Base-by-base conservation (phyloP, 2,329 filamentous ascomycete species). In the Dactylonectria estremocensis region DNA sequence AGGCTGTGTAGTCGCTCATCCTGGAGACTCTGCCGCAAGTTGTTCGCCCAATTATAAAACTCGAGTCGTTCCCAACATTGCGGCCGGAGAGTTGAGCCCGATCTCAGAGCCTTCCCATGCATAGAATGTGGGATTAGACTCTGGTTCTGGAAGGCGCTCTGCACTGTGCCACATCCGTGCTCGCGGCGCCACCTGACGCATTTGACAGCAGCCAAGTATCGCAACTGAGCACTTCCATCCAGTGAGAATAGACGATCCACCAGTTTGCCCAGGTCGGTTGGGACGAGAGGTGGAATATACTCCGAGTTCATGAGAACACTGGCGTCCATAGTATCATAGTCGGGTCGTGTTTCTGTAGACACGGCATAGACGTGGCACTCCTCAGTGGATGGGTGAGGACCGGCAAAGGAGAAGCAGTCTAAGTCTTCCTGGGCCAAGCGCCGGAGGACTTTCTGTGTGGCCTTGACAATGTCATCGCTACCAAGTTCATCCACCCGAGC, bases 241-340 rank as follows among this genome's bases (percentile, higher is more conserved):
- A 88, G 87, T 52, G 94, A 91, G 74, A 98, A 95, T 0, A 98
- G 83, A 18, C 89, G 88, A 9, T 90, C 84, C n/a, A 97, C 88
- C 1, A 98, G 84, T 9, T 83, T 80, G 5, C 80, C 76, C 2
- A 98, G 88, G 48, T 98, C 95, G 9, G 94, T 96, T 0, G 88
- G 81, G 3, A 93, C 82, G 5, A 98, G 85, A 1, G 95, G 95
- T 68, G 94, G 92, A 14, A 96, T 85, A 77, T 98, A 98, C 75
- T 96, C 93, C 1, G 95, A 92, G 63, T 91, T 95, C 95, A 98
- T 98, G 18, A 98, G 87, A 0, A 97, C 85, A 75, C 94, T 97
- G 18, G 95, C 95, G 78, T 98, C 95, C 91, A 98, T 97, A 49
- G 88, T 90, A 45, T 97, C 94, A 67, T 90, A 83, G 74, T 98